Conservation (phyloP, 2,329 filamentous ascomycete genomes). For the Fusarium torulosum region DNA sequence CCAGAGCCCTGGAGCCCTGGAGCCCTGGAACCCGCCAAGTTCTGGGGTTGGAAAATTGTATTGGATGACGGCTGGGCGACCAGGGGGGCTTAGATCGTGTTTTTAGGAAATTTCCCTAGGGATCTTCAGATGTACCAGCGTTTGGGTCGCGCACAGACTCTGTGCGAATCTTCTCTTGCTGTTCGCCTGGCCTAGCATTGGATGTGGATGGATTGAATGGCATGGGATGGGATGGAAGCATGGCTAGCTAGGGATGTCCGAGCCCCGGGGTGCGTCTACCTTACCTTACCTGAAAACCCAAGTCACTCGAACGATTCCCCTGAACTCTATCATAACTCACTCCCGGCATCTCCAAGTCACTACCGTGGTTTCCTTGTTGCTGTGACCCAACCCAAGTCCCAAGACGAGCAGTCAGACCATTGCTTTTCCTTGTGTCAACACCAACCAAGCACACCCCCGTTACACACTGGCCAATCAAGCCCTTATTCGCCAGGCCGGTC, state of each 20-base stretch:
- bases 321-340: conserved; percentile 25
- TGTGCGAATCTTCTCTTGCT: conserved; percentile 15
- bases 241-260: neutral
- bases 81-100: conserved; percentile 33
- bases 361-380: conserved; percentile 29
- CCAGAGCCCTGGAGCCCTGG: conserved; percentile 38
- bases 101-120: conserved; percentile 41
- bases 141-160: conserved; percentile 30
- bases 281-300: conserved; percentile 17
- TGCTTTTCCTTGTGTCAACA: conserved; percentile 42
- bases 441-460: conserved; percentile 20
- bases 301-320: conserved; percentile 21
- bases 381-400: conserved; percentile 26
- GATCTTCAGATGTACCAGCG: conserved; percentile 35
- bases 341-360: conserved; percentile 21
- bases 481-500: conserved; percentile 26
- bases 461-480: conserved; percentile 16
- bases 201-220: neutral
- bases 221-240: neutral
- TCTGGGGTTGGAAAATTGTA: conserved; percentile 36
- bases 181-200: conserved; percentile 1
- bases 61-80: conserved; percentile 32
- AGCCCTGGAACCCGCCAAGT: conserved; percentile 38
- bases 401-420: conserved; percentile 43
- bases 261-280: conserved; percentile 8